A percentile compares a stretch with the other conserved stretches of the same genome.
These are phyloP conservation scores for Coemansia sp. DNA, from an alignment of 192 early-diverging fungal genomes.

Conservation along the genomic window DNA sequence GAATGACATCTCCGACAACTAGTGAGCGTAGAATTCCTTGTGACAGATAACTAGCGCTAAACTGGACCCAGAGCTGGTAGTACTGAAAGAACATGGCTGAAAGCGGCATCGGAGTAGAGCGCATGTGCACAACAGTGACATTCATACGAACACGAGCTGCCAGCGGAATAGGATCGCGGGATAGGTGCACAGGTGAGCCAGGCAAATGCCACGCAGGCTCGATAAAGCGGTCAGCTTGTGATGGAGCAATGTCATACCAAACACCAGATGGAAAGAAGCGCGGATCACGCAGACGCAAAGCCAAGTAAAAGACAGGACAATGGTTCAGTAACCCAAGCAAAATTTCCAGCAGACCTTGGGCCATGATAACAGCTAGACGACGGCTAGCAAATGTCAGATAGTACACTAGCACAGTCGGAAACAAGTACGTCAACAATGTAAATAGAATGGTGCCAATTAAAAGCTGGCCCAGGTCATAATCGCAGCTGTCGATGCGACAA, in stretches of 20 bases:
- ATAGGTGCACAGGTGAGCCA: conserved; percentile 37
- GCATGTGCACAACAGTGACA: conserved; percentile 43
- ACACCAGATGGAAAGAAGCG: conserved; percentile 78
- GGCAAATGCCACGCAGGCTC: conserved; percentile 49
- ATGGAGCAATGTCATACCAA: conserved; percentile 34
- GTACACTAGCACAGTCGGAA: conserved; percentile 93
- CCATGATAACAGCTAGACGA: conserved; percentile 74
- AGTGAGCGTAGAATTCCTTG: conserved; percentile 70
- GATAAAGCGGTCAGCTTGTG: conserved; percentile 28
- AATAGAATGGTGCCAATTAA: conserved; percentile 93
- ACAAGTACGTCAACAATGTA: conserved; percentile 88
- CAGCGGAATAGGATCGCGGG: conserved; percentile 47
- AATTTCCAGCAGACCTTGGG: conserved; percentile 83
- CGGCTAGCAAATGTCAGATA: conserved; percentile 85
- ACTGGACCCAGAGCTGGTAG: conserved; percentile 72
- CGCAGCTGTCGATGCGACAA: conserved; percentile 89
- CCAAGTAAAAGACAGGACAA: conserved; percentile 93
- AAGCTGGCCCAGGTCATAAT: conserved; percentile 94
- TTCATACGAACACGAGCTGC: conserved; percentile 35
- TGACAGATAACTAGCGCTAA: conserved; percentile 82
- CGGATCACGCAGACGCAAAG: conserved; percentile 85
- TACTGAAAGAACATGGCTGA: conserved; percentile 91
- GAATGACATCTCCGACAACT: conserved; percentile 76
- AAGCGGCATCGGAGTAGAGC: conserved; percentile 72
- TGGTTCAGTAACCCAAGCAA: conserved; percentile 90